Base-by-base conservation (phyloP, 73 alveolate genomes). In the Paramecium octaurelia region DNA sequence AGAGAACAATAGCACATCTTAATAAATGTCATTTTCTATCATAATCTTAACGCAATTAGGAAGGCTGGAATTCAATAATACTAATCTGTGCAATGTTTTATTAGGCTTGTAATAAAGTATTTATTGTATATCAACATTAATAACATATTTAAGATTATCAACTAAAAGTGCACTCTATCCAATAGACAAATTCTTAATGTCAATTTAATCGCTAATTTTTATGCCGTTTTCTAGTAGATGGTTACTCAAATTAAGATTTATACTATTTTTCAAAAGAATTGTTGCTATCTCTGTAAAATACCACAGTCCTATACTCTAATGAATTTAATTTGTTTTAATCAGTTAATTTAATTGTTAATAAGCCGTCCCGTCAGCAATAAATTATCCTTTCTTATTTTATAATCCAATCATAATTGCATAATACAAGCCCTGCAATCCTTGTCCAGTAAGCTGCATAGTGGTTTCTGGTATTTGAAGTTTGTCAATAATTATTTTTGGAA, bases 81-180 rank as follows among this genome's bases (percentile, higher is more conserved):
- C 84, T 7, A 64, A 64, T 64, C 84, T 64, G 31, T 64, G 84
- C 3, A 64, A 34, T 31, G 42, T 64, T 31, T 64, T 64, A 64
- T 64, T 64, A 27, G 84, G 84, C 31, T 64, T 64, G 84, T 64
- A 64, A 64, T 64, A 64, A 34, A 64, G 84, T 64, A 64, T 34
- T 64, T 64, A 64, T 64, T 64, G 84, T 31, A 64, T 64, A 64
- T 64, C 84, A 64, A 64, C 84, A 64, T 64, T 64, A 23, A 64
- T 64, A 64, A 64, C 84, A 64, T 64, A 64, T 27, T 64, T 64
- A 64, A 64, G 84, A 64, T 64, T 64, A 64, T 64, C 84, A 31
- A 64, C 9, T 64, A 64, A 34, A 10, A 64, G 84, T 12, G 84
- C 84, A 64, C 84, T 64, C 21, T 64, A 18, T 27, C 84, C 84